Evolutionary conservation across 768 basidiomycete species (phyloP).

Genomic region (Peribolospora baueri): DNA sequence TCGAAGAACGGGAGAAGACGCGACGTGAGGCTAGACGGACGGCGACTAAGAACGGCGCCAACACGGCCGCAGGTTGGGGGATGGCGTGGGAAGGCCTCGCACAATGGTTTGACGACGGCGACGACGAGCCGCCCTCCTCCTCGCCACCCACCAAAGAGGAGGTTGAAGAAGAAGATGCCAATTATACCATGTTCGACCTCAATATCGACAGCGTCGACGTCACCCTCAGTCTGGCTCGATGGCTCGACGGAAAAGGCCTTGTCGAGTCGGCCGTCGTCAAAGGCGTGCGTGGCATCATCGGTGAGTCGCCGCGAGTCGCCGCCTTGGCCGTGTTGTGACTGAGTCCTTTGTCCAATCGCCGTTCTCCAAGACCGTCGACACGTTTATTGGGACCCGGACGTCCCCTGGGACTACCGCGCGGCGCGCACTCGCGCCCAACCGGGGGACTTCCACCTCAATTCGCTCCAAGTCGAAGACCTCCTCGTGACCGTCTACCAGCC

Average conservation of each 20-base stretch:
- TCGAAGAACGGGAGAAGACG: background rate
- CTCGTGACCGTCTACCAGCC: conserved; percentile 89
- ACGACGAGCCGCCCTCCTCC: conserved; percentile 20
- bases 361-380: conserved; percentile 47
- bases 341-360: background rate
- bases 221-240: conserved; percentile 63
- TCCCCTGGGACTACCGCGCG: conserved; percentile 50
- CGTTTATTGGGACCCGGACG: conserved; percentile 60
- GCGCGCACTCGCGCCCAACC: conserved; percentile 49
- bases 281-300: conserved; percentile 79
- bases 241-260: conserved; percentile 88
- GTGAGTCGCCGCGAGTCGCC: conserved; percentile 24
- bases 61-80: background rate
- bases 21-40: background rate
- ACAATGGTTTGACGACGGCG: conserved; percentile 31
- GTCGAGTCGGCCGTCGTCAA: conserved; percentile 73
- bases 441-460: conserved; percentile 81
- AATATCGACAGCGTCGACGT: conserved; percentile 89
- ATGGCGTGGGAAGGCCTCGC: background rate
- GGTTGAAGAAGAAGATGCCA: conserved; percentile 18
- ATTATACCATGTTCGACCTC: conserved; percentile 78
- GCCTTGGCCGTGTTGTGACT: background rate
- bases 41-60: background rate
- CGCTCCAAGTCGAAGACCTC: conserved; percentile 71
- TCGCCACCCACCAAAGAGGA: conserved; percentile 7